These are phyloP conservation scores for Fusarium sp. DNA, from an alignment of 2,329 filamentous ascomycete genomes.

Conservation along the genomic window DNA sequence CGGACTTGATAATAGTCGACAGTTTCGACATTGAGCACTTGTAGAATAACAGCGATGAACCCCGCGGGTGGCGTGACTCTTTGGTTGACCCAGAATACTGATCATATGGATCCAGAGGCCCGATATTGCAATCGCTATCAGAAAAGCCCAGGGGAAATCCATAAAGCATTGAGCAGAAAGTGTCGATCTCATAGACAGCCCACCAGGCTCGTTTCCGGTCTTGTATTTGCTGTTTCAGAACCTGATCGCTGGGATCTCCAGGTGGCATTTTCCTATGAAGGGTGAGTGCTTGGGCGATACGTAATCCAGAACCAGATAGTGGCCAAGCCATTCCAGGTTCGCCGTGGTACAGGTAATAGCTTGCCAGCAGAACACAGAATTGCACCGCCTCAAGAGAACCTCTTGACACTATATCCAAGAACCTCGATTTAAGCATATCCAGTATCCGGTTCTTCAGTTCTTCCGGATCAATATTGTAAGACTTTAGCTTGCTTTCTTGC, in stretches of 20 bases:
- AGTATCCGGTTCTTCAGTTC: neutral
- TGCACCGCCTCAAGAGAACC: conserved; percentile 46
- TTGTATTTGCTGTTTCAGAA: conserved; percentile 33
- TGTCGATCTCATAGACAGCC: conserved; percentile 53
- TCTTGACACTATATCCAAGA: conserved; percentile 24
- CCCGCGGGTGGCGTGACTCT: neutral
- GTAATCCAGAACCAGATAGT: conserved; percentile 49
- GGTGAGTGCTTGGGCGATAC: conserved; percentile 48
- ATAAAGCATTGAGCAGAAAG: conserved; percentile 52
- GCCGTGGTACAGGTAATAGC: conserved; percentile 50
- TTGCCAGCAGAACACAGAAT: conserved; percentile 49
- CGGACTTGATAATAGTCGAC: conserved; percentile 26
- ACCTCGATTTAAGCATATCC: neutral
- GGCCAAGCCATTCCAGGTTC: conserved; percentile 50
- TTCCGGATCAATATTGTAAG: neutral
- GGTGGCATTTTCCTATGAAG: conserved; percentile 36
- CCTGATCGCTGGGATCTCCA: conserved; percentile 45
- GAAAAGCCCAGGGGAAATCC: conserved; percentile 48
- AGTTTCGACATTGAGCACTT: conserved; percentile 37
- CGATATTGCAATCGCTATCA: neutral
- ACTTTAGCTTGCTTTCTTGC: neutral
- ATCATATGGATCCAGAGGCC: neutral
- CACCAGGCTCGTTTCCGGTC: conserved; percentile 51
- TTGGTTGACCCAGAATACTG: conserved; percentile 11
- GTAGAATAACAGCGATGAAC: conserved; percentile 27